Evolutionary conservation across 495 filamentous ascomycete genomes (phyloP), one percentile per base, ranked within the genome.

Genomic region (Hypoxylon subgilvum): DNA sequence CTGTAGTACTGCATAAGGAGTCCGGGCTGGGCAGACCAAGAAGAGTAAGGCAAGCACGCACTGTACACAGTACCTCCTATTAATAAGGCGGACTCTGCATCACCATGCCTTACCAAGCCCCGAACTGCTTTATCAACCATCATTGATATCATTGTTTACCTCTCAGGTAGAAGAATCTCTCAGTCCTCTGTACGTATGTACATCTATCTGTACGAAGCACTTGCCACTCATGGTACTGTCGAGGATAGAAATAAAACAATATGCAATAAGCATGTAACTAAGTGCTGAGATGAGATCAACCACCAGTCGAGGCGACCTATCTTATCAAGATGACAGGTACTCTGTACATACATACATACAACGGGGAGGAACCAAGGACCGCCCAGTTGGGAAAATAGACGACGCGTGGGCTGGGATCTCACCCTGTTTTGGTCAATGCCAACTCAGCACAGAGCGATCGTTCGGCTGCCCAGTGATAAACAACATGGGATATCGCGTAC

Each of bases 341-440:
- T n/a, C n/a, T n/a, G 10, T 12, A 17, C 43, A 19, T 55, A 39
- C 19, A 6, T 41, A 55, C 14, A 27, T 52, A 48, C 18, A 44
- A n/a, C n/a, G 14, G 8, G n/a, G 23, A 44, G 27, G 27, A 54
- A 39, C 34, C 28, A 51, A 39, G 28, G 40, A 34, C 31, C 25
- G 45, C 25, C 49, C 19, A 47, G 32, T 50, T 59, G 25, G 49
- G 45, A 41, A 57, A 55, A 38, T 35, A 50, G 47, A 50, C 55
- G 49, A 55, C 61, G 61, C 61, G 61, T 64, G 45, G 61, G 54
- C 57, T 47, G 25, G 48, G 53, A 57, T 40, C 38, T 43, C 36
- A 63, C 38, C 60, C 60, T 63, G 47, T 65, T 53, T 61, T 65
- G 51, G 54, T 61, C 46, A 64, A 66, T 67, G 60, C 67, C 60